Evolutionary conservation across 345 rosid species (phyloP).

Genomic region (Brassica nigra): DNA sequence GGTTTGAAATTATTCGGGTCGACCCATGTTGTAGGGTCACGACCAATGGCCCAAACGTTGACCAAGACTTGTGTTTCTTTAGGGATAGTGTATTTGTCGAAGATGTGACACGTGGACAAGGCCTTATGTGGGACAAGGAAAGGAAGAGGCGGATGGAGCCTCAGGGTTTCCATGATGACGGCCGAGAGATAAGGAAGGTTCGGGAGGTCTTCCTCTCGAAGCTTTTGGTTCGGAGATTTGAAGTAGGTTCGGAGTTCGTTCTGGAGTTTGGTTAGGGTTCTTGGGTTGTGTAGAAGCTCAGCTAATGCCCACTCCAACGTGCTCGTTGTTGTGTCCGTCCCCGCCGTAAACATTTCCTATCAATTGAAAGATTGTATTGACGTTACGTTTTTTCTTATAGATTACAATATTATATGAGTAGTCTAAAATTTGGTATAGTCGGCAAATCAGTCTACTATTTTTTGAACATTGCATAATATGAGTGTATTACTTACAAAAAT

Average conservation of each 20-base stretch:
- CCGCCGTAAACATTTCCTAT: constrained; percentile 83
- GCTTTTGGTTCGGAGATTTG: constrained; percentile 37
- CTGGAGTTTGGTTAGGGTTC: constrained; percentile 50
- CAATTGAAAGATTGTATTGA: neutral
- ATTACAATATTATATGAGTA: neutral
- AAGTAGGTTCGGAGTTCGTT: constrained; percentile 51
- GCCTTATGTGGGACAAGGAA: constrained; percentile 86
- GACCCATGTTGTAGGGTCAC: constrained; percentile 63
- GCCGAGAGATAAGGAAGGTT: constrained; percentile 68
- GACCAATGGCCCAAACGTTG: constrained; percentile 71
- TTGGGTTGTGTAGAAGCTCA: constrained; percentile 66
- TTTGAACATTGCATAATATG: neutral
- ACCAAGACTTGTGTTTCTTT: constrained; percentile 75
- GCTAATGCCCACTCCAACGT: constrained; percentile 92
- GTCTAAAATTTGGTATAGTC: too few relatives aligned
- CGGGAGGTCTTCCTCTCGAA: constrained; percentile 58
- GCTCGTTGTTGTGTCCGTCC: constrained; percentile 86
- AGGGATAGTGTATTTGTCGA: constrained; percentile 51
- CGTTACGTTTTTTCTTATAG: neutral
- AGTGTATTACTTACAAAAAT: constrained; percentile 50
- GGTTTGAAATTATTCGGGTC: constrained; percentile 61
- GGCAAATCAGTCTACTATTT: too few relatives aligned
- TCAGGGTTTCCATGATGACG: constrained; percentile 69
- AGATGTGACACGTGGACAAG: constrained; percentile 58
- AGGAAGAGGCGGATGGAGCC: constrained; percentile 84